A percentile compares a stretch with the other conserved stretches of the same genome.
These are phyloP conservation scores for Biscutella laevigata DNA, from an alignment of 441 rosid species.

Conservation along the genomic window DNA sequence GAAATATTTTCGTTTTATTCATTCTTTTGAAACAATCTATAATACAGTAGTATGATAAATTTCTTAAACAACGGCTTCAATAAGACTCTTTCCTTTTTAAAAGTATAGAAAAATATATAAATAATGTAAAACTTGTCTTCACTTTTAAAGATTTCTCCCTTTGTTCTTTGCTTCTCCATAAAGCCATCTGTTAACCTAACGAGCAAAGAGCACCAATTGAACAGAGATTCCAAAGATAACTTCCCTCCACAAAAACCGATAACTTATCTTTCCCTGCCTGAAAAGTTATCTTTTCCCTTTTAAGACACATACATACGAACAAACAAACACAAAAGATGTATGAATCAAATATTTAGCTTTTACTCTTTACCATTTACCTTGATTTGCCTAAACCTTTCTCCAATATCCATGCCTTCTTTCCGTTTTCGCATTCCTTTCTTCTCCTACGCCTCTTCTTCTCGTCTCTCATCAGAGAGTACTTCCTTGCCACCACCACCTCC, in stretches of 20 bases:
- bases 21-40: no score
- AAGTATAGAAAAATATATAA: no score
- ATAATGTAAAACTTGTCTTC: neutral
- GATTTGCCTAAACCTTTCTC: neutral
- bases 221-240: slow-evolving; percentile 22
- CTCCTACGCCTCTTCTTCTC: slow-evolving; percentile 23
- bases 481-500: slow-evolving; percentile 20
- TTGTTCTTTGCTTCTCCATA: slow-evolving; percentile 23
- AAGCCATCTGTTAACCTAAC: slow-evolving; percentile 14
- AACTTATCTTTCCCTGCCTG: slow-evolving; percentile 21
- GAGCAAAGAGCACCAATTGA: neutral
- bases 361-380: neutral
- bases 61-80: neutral
- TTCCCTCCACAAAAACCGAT: neutral
- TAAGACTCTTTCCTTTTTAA: neutral
- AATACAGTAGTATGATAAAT: no score
- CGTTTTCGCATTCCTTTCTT: slow-evolving; percentile 27
- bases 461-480: slow-evolving; percentile 21
- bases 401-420: slow-evolving; percentile 21
- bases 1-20: no score
- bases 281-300: slow-evolving; percentile 23
- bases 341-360: neutral
- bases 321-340: neutral
- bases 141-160: neutral
- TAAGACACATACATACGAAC: slow-evolving; percentile 9